A percentile compares a stretch with the other conserved stretches of the same genome.
Evolutionary conservation across 176 grass and related monocot species (phyloP).

Genomic region (Leersia perrieri): DNA sequence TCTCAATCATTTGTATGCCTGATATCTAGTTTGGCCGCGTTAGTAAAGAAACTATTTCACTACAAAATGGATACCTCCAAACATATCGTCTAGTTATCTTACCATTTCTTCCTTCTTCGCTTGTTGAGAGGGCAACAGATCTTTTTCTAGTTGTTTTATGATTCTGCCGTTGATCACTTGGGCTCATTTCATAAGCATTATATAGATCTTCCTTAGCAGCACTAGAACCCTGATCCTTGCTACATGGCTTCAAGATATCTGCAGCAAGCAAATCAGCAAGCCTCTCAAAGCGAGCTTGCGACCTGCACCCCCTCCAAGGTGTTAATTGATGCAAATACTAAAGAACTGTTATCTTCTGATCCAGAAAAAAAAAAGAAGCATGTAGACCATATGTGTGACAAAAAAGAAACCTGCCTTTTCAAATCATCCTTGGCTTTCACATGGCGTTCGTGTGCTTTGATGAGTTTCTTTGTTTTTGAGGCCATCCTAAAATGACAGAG

Average conservation of each 20-base stretch:
- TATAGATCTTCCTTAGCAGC: slow-evolving; percentile 45
- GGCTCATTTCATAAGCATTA: slow-evolving; percentile 57
- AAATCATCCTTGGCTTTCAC: slow-evolving; percentile 72
- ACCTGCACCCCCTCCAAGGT: slow-evolving; percentile 39
- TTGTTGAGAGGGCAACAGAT: slow-evolving; percentile 37
- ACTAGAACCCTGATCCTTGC: slow-evolving; percentile 58
- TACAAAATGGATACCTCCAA: background rate
- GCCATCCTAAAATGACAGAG: slow-evolving; percentile 49
- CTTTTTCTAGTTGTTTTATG: slow-evolving; percentile 49
- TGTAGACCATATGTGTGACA: slow-evolving; percentile 10
- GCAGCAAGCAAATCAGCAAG: slow-evolving; percentile 63
- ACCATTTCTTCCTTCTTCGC: slow-evolving; percentile 67
- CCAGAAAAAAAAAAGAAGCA: slow-evolving; percentile 3
- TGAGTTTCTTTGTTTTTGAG: slow-evolving; percentile 72
- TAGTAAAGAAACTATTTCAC: slow-evolving; percentile 1
- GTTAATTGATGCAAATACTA: slow-evolving; percentile 28
- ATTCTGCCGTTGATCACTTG: slow-evolving; percentile 46
- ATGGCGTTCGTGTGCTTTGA: slow-evolving; percentile 68
- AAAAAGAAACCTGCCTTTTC: slow-evolving; percentile 64
- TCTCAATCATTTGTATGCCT: background rate
- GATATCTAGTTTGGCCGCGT: background rate
- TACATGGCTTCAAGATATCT: slow-evolving; percentile 48
- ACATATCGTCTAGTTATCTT: slow-evolving; percentile 27
- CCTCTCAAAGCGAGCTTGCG: slow-evolving; percentile 69
- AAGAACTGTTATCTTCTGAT: background rate